Base-by-base conservation (phyloP, 768 basidiomycete species). In the Boletus rex-veris region DNA sequence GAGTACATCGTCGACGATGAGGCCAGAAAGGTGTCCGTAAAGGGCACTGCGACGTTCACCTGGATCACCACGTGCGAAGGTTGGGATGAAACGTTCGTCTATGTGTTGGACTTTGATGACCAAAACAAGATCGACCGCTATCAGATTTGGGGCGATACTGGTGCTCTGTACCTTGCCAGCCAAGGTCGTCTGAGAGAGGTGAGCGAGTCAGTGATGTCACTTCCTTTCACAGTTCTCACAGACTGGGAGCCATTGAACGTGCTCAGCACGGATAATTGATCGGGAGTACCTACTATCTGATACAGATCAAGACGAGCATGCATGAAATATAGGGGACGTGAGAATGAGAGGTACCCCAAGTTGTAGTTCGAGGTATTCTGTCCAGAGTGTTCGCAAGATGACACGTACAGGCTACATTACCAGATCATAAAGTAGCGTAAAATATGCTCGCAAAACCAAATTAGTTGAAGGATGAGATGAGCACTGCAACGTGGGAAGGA, bases 91-190 rank as follows among this genome's bases (percentile, higher is more conserved):
- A 75, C 73, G 15, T 87, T 86, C 59, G 68, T 73, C 9, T 85
- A 85, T 59, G 72, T 78, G 16, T 66, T 86, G 56, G 81, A 81
- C 63, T 85, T 85, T 62, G 84, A 85, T 50, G 73, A 80, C 21
- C 75, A 77, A 28, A 62, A 69, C 50, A 85, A 80, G 66, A 71
- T 87, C n/a, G 72, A 72, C 21, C 71, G 75, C 40, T 85, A 84
- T 74, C 80, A 86, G 61, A 76, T 86, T 3, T 87, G 85, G 84
- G 82, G 81, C 11, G 85, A 87, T 66, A 80, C 84, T 7, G 84
- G 83, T 11, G 80, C 84, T 6, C 77, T 81, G 10, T 84, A 83
- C 66, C 74, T 86, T 14, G 84, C 83, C 6, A 74, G 79, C 37
- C 72, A 66, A 21, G 82, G 84, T n/a, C 60, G 72, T 62, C 64